Base-by-base conservation (phyloP, 768 basidiomycete genomes). In the Cystobasidiopsis lactophilus region DNA sequence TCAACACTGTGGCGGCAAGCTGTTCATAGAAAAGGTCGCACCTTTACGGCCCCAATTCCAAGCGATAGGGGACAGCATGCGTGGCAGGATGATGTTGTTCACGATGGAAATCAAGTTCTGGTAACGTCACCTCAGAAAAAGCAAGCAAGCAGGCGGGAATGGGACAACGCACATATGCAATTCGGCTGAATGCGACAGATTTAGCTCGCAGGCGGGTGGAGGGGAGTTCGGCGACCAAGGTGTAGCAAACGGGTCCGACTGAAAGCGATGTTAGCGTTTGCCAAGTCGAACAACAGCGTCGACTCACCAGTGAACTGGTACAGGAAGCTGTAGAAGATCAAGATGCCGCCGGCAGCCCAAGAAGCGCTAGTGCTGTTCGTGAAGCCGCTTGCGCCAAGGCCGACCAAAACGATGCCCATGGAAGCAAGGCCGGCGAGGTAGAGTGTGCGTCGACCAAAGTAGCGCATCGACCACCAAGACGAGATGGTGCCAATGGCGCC, bases 391-490 rank as follows among this genome's bases (percentile, higher is more conserved):
- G 63, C 60, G 1, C 65, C 66, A 38, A 68, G 52, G 16, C 60
- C 69, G 50, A 68, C 66, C 11, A 69, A 61, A 4, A 67, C 40
- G 47, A 61, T 35, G 40, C 52, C 31, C 59, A 67, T 60, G 37
- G 38, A 44, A 31, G 57, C 41, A 3, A 69, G 64, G 44, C 69
- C 69, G 29, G 38, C 40, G 26, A 69, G 43, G 62, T 68, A 70
- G n/a, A 70, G 60, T 3, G 51, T 56, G 40, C 69, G 62, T 23
- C 69, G 66, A 24, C 69, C 69, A 52, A 66, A 60, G 9, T 43
- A 26, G 2, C 19, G 35, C 54, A 61, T 59, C 35, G 68, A 53
- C 11, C 66, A 58, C 68, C 68, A 69, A 5, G 62, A 64, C 1
- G 55, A 49, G 46, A 68, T 56, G 3, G 66, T 68, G 10, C 67